phyloP scores from a whole-genome alignment of 441 rosid species.

The Jatropha multifida region DNA sequence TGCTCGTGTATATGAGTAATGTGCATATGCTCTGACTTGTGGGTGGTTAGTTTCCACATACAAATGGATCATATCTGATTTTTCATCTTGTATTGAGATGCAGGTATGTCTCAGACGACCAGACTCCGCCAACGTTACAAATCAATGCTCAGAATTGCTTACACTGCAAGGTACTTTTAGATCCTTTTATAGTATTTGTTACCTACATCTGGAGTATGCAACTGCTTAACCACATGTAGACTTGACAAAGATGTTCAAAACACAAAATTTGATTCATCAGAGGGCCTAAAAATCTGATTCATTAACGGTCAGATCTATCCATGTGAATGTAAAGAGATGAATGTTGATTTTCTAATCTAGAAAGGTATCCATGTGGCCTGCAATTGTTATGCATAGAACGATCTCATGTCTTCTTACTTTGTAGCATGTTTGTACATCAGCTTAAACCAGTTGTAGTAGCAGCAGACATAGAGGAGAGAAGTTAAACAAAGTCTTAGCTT shows the following conservation, averaged over 20 bases:
- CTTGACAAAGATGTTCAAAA: not conserved
- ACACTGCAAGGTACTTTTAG: slow-evolving; percentile 80
- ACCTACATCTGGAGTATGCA: not conserved
- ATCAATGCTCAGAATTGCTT: slow-evolving; percentile 95
- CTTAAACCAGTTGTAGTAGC: not conserved
- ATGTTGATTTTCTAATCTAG: not conserved
- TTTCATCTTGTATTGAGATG: slow-evolving; percentile 20
- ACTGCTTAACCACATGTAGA: not conserved
- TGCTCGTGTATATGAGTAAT: slow-evolving; percentile 95
- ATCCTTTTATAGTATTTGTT: not conserved
- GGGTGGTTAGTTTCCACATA: slow-evolving; percentile 13
- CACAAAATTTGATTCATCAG: not conserved
- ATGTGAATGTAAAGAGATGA: too few species aligned
- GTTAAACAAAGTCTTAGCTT: not conserved
- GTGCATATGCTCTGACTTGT: slow-evolving; percentile 11
- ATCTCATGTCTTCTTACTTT: not conserved
- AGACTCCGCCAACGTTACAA: slow-evolving; percentile 67
- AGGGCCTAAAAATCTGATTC: not conserved
- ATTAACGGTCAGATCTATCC: not conserved
- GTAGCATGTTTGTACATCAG: not conserved
- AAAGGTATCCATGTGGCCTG: too few species aligned
- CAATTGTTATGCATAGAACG: not conserved
- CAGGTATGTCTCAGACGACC: slow-evolving; percentile 75
- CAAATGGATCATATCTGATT: slow-evolving; percentile 5
- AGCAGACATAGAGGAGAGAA: not conserved